Evolutionary conservation across 2,329 filamentous ascomycete genomes (phyloP), one percentile per base, ranked within the genome.

Genomic region (Penicillium brasilianum): DNA sequence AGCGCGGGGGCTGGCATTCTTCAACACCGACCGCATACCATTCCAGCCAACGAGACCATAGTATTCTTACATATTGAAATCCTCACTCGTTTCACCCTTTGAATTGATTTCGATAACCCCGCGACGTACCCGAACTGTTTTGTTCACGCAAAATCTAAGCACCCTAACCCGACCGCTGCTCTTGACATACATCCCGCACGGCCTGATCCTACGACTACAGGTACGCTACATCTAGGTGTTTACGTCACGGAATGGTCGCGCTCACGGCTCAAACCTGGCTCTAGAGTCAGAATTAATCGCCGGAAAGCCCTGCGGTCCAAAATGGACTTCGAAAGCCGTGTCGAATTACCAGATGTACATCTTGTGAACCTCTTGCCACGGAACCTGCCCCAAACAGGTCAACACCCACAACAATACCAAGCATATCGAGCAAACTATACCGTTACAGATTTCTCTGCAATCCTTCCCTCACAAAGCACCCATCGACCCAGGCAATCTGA

Each of bases 291-390:
- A 48, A 39, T 41, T 49, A 50, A 64, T 25, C 37, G 50, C 41
- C 25, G 25, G 34, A 39, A 41, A 52, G 36, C 8, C 25, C 22
- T 28, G 51, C 54, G 56, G 48, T 49, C 57, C 62, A 72, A 62
- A 30, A 76, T 76, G 73, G 69, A 69, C 46, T 30, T 63, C 41
- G 59, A 57, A 58, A 63, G 62, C 41, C 57, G 63, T 46, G 63
- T 74, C 49, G 64, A 72, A 60, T 60, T 73, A 48, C 69, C 72
- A 11, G 68, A 70, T 48, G 69, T 69, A 62, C 71, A 74, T 51
- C 57, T 74, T 11, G 66, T 75, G 53, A 74, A 73, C 52, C 67
- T 74, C 37, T 69, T 69, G 39, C 61, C 71, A 39, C 72, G 72
- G 56, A 59, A 62, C 34, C 63, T 62, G 46, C 52, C 22, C n/a